Percentiles rank a stretch among this genome's conserved stretches.
These are phyloP conservation scores for Clitocybe nebularis DNA, from an alignment of 1,284 basidiomycete genomes.

Conservation along the genomic window DNA sequence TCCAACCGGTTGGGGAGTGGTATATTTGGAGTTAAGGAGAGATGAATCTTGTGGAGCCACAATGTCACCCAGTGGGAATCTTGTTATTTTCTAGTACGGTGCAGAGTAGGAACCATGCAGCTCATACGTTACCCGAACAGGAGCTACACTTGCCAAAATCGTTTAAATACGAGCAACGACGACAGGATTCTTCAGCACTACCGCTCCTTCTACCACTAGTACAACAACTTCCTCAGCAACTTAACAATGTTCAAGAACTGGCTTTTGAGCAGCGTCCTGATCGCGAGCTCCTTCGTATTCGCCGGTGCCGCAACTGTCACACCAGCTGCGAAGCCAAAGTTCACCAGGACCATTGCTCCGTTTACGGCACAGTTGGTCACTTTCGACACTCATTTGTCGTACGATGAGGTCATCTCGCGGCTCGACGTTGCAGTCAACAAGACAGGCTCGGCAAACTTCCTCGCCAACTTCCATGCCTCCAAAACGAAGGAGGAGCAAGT, in stretches of 20 bases:
- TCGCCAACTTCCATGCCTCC: conserved; percentile 2
- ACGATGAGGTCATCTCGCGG: conserved; percentile 2
- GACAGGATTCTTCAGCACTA: no score
- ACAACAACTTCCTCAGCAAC: no score
- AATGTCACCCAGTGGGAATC: no score
- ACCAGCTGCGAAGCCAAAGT: neutral
- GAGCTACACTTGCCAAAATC: no score
- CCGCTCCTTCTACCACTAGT: no score
- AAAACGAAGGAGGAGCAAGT: conserved; percentile 2
- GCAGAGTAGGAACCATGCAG: no score
- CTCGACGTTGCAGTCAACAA: conserved; percentile 8
- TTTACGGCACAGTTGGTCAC: conserved; percentile 8
- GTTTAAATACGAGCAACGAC: no score
- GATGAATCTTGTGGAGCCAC: no score
- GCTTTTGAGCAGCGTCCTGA: neutral
- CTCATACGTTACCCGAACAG: no score
- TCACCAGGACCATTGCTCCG: conserved; percentile 3
- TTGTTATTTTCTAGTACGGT: no score
- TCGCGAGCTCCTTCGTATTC: neutral
- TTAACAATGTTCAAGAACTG: neutral
- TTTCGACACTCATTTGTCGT: conserved; percentile 7
- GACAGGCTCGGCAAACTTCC: conserved; percentile 4
- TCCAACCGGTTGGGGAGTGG: no score
- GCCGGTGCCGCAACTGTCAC: neutral
- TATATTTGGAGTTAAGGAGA: no score